Percentiles rank a stretch among this genome's conserved stretches.
Conservation (phyloP, 2,329 filamentous ascomycete genomes). For the Penicillium verrucosum region DNA sequence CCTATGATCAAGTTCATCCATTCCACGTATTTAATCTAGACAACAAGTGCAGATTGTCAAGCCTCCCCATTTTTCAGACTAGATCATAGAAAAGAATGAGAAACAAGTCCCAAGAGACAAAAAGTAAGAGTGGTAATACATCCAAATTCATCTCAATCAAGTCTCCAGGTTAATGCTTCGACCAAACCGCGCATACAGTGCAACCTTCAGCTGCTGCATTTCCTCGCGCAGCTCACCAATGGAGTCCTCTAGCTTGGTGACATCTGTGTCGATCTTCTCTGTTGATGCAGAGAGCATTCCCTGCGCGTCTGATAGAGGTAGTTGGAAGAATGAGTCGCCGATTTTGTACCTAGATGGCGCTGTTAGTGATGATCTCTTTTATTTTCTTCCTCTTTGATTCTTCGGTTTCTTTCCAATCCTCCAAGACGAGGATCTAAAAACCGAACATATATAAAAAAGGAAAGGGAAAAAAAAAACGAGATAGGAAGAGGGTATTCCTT, state of each 20-base stretch:
- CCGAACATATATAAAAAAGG: background rate
- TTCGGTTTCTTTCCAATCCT: background rate
- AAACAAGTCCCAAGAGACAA: background rate
- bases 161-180: conserved; percentile 96
- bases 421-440: background rate
- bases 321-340: conserved; percentile 88
- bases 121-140: conserved; percentile 1
- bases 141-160: conserved; percentile 42
- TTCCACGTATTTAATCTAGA: background rate
- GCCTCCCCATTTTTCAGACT: background rate
- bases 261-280: conserved; percentile 71
- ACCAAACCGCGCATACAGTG: conserved; percentile 90
- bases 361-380: conserved; percentile 5
- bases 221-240: conserved; percentile 73
- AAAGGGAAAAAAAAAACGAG: background rate
- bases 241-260: conserved; percentile 72
- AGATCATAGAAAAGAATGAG: background rate
- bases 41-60: background rate
- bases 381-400: background rate
- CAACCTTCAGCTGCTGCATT: conserved; percentile 85
- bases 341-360: conserved; percentile 74
- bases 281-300: conserved; percentile 73
- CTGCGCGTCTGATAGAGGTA: conserved; percentile 80
- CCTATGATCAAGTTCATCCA: background rate
- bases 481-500: conserved; percentile 46